Evolutionary conservation across 306 rosid species (phyloP).

Genomic region (Sicyos edulis): DNA sequence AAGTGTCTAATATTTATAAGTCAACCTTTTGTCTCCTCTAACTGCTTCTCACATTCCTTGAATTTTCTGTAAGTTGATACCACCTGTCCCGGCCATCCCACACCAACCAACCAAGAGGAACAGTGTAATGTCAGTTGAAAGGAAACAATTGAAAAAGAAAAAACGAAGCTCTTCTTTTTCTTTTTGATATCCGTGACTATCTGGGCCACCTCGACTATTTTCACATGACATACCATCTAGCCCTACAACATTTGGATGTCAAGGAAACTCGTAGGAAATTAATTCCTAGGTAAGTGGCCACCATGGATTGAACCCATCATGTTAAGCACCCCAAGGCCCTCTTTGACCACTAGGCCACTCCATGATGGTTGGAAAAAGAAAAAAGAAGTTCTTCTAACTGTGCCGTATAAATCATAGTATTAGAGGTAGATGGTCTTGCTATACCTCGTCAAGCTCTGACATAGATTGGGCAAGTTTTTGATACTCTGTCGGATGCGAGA

Average conservation of each 20-base stretch:
- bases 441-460: conserved; percentile 80
- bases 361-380: too few relatives aligned
- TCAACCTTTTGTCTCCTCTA: conserved; percentile 82
- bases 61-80: conserved; percentile 57
- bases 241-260: too few relatives aligned
- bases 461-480: conserved; percentile 94
- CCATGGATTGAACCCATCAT: too few relatives aligned
- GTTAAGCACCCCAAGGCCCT: too few relatives aligned
- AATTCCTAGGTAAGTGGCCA: too few relatives aligned
- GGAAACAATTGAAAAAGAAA: neutral
- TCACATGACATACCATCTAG: too few relatives aligned
- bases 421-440: conserved; percentile 9
- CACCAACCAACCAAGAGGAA: conserved; percentile 17
- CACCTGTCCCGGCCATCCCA: conserved; percentile 42
- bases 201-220: too few relatives aligned
- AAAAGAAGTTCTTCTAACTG: neutral
- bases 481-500: conserved; percentile 75
- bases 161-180: too few relatives aligned
- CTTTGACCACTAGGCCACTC: too few relatives aligned
- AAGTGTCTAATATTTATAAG: neutral
- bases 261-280: too few relatives aligned
- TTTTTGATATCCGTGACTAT: too few relatives aligned
- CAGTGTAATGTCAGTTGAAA: neutral
- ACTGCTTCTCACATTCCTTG: conserved; percentile 75
- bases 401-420: neutral